Base-by-base conservation (phyloP, 768 basidiomycete genomes). In the Russula sp. region DNA sequence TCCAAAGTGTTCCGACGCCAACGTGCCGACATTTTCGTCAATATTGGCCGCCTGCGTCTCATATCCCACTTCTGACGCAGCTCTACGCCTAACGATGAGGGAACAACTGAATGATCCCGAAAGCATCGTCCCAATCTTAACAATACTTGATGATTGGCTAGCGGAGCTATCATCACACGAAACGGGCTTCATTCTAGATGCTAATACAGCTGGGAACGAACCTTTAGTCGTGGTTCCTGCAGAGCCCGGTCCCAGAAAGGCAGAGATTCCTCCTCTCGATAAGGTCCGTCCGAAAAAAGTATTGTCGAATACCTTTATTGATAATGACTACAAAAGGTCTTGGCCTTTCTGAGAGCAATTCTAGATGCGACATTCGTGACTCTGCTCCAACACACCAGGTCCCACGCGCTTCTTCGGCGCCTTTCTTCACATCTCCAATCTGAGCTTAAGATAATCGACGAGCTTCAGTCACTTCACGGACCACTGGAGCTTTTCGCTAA, bases 361-460 rank as follows among this genome's bases (percentile, higher is more conserved):
- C 77, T 93, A 32, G 91, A 93, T 72, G 80, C 89, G 0, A 85
- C 82, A 13, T 89, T 89, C 71, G 77, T 91, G 51, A 74, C 79
- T 0, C 77, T 93, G 22, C 76, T 92, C 13, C 84, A 87, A 63
- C 78, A 90, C 69, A 72, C 79, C 14, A 84, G 85, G 0, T 78
- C 86, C 5, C 83, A 89, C 68, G 67, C 70, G 27, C 66, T 84
- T 31, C 75, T 93, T 22, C 78, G 75, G 32, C 73, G 70, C 9
- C 73, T 89, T 37, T 75, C 81, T 42, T 72, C 78, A 1, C 77
- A 79, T 34, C 74, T 91, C 56, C 77, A 81, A 51, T 81, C 82
- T 3, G 85, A 88, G 71, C 75, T 89, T 11, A 68, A 63, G 3
- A 76, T 79, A 50, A 75, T 79, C 6, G 80, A 82, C 22, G 74